Percentiles rank a stretch among this genome's conserved stretches.
Conservation (phyloP, 805 yeast species). For the Teunomyces tritomae region DNA sequence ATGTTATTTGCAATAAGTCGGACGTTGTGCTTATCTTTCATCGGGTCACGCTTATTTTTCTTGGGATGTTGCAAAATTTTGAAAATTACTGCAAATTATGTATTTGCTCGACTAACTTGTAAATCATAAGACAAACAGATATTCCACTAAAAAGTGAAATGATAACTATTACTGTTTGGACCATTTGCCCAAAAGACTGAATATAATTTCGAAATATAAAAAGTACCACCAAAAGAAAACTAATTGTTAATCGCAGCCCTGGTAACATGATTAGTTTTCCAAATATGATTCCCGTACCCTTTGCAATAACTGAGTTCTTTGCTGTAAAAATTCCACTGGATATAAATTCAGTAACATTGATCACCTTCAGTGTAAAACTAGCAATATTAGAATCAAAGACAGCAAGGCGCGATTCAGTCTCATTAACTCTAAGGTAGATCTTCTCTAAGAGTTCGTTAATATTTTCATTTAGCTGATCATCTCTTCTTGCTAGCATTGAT, state of each 20-base stretch:
- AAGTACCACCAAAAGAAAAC: background rate
- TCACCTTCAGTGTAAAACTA: background rate
- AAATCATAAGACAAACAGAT: background rate
- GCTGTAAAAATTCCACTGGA: background rate
- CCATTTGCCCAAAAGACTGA: background rate
- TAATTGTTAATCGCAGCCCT: background rate
- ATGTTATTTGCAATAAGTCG: background rate
- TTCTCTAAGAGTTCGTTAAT: background rate
- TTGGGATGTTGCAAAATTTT: background rate
- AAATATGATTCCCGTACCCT: background rate
- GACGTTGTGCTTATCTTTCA: background rate
- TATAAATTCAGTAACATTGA: background rate
- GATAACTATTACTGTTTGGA: background rate
- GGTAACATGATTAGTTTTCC: background rate
- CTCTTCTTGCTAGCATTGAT: background rate
- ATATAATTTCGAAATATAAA: background rate
- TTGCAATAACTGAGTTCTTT: background rate
- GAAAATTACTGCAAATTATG: background rate
- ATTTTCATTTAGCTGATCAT: background rate
- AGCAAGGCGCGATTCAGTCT: background rate
- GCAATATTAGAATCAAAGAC: slow-evolving; percentile 2
- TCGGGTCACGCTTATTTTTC: background rate
- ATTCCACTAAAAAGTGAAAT: background rate
- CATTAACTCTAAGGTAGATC: background rate
- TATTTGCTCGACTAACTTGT: background rate